Evolutionary conservation across 148 eudicot species (phyloP), one percentile per base, ranked within the genome.

Genomic region (Rhododendron vialii): DNA sequence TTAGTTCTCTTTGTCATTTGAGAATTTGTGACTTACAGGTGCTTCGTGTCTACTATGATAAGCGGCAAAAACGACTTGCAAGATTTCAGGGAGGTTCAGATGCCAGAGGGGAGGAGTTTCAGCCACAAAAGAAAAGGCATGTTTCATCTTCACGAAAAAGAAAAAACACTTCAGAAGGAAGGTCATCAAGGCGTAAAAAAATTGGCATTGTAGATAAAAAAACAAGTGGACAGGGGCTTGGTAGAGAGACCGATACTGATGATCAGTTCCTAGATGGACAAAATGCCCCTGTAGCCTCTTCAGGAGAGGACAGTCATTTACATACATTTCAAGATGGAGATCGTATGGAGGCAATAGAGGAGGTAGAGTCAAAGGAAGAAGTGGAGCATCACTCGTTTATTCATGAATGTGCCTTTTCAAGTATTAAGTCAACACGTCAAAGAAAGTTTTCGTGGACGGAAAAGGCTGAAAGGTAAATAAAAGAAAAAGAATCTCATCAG

Each of bases 31-130:
- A 71, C 86, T 65, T 89, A 90, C 94, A 97, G 99, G 99, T 97
- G 67, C 98, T 95, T 86, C 98, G 95, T 90, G 93, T 97, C 51
- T 94, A 93, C 87, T 91, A 95, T 90, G 99, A 95, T 87, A 91
- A 91, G 88, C 91, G 95, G 82, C 98, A 90, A 88, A 85, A 84
- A 82, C 89, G 91, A 55, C 91, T 88, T 57, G 84, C 91, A 63
- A 92, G 90, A 90, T 85, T 85, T 83, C 90, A 84, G 81, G 89
- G 92, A 85, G 90, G 83, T 89, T 59, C 85, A 82, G 59, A 89
- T 85, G 85, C 88, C 47, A 87, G 89, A 48, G 89, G 80, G 55
- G 88, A 86, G 83, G 90, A 90, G 41, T 83, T 83, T 87, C 88
- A 88, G 86, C 86, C 84, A 38, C 85, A 41, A 78, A 86, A 87